Evolutionary conservation across 1,139 yeast genomes (phyloP).

Genomic region (Geotrichum macrosporum): DNA sequence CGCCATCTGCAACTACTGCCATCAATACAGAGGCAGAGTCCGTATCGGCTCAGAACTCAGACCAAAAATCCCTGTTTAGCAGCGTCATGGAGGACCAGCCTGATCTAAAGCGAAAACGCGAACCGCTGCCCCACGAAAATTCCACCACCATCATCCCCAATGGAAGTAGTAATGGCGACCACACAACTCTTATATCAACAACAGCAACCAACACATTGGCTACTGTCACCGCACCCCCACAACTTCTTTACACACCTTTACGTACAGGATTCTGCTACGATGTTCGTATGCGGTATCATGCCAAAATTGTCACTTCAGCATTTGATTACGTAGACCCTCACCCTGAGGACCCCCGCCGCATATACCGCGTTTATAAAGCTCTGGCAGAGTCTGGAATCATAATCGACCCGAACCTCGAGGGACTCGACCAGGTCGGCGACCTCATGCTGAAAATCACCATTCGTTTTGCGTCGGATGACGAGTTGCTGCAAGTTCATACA

Average conservation of each 20-base stretch:
- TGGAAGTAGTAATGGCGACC: too few relatives aligned
- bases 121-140: not conserved
- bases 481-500: slow-evolving; percentile 81
- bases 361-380: slow-evolving; percentile 86
- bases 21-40: too few relatives aligned
- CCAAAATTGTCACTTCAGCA: slow-evolving; percentile 86
- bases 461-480: slow-evolving; percentile 82
- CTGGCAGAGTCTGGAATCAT: slow-evolving; percentile 92
- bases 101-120: slow-evolving; percentile 8
- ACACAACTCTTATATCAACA: slow-evolving; percentile 14
- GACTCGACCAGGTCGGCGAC: slow-evolving; percentile 80
- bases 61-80: not conserved
- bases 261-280: slow-evolving; percentile 95
- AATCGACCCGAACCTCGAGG: slow-evolving; percentile 73
- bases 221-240: too few relatives aligned
- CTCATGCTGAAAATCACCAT: slow-evolving; percentile 84
- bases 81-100: not conserved
- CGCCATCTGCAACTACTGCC: too few relatives aligned
- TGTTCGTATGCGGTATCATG: slow-evolving; percentile 95
- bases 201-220: not conserved
- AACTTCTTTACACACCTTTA: slow-evolving; percentile 60
- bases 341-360: slow-evolving; percentile 97
- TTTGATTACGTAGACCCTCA: slow-evolving; percentile 96
- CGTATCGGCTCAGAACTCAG: too few relatives aligned
- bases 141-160: not conserved